Evolutionary conservation across 2,329 filamentous ascomycete species (phyloP).

Genomic region (Paecilomyces sp.): DNA sequence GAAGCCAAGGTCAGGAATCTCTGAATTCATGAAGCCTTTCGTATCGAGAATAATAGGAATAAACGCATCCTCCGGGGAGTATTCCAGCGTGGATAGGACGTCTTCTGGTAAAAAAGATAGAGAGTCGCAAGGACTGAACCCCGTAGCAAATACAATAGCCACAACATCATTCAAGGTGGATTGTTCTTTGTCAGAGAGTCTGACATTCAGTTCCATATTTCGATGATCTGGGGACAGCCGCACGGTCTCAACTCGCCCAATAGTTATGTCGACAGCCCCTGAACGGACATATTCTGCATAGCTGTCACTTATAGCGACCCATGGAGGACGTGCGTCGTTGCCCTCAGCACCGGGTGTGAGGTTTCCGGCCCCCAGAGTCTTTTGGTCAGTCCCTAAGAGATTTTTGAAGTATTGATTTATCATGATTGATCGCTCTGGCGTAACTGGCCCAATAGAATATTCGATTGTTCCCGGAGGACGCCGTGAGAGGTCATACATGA

Average conservation of each 20-base stretch:
- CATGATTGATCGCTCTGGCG: conserved; percentile 48
- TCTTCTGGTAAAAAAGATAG: conserved; percentile 57
- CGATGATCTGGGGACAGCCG: conserved; percentile 1
- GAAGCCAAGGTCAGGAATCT: conserved; percentile 62
- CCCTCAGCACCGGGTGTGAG: conserved; percentile 32
- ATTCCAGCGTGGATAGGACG: conserved; percentile 51
- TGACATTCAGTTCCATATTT: conserved; percentile 27
- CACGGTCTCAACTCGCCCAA: conserved; percentile 31
- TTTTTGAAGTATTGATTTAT: conserved; percentile 44
- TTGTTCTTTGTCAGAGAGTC: conserved; percentile 23
- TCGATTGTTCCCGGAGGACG: conserved; percentile 51
- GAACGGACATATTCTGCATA: conserved; percentile 69
- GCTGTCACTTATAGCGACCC: conserved; percentile 62
- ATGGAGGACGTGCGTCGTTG: conserved; percentile 49
- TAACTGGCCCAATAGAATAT: conserved; percentile 60
- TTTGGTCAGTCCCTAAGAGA: conserved; percentile 41
- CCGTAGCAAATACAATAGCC: conserved; percentile 67
- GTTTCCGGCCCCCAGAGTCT: conserved; percentile 24
- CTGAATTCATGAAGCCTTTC: conserved; percentile 56
- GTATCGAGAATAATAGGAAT: conserved; percentile 63
- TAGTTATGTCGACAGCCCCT: conserved; percentile 48
- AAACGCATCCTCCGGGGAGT: conserved; percentile 47
- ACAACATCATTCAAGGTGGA: conserved; percentile 51
- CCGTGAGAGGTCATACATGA: conserved; percentile 62
- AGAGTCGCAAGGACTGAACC: conserved; percentile 60